Percentiles rank a stretch among this genome's conserved stretches.
Evolutionary conservation across 495 filamentous ascomycete genomes (phyloP).

Genomic region (Xylaria palmicola): DNA sequence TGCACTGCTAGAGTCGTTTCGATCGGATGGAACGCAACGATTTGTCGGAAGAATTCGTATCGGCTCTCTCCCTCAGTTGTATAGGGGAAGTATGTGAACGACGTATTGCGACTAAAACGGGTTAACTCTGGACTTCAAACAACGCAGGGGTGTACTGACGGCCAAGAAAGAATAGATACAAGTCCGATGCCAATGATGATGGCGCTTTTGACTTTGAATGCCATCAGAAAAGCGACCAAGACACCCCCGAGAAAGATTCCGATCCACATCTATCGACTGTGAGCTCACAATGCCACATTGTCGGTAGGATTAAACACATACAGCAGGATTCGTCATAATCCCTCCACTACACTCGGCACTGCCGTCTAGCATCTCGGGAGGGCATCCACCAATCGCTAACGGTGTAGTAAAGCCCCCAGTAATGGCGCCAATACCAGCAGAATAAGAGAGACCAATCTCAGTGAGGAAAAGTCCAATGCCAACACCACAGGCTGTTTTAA

Average conservation of each 20-base stretch:
- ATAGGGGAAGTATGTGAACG: constrained; percentile 77
- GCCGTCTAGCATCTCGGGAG: constrained; percentile 36
- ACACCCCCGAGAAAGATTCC: constrained; percentile 78
- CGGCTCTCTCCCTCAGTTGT: constrained; percentile 59
- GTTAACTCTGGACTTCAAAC: constrained; percentile 17
- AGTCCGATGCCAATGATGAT: constrained; percentile 80
- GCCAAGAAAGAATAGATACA: constrained; percentile 82
- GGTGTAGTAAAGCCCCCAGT: constrained; percentile 59
- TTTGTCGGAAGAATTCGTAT: constrained; percentile 77
- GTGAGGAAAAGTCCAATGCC: constrained; percentile 81
- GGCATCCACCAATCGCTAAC: constrained; percentile 68
- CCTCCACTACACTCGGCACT: constrained; percentile 41
- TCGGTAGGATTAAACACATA: constrained; percentile 18
- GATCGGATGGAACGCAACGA: constrained; percentile 77
- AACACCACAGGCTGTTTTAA: constrained; percentile 77
- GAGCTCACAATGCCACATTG: constrained; percentile 7
- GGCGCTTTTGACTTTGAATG: constrained; percentile 75
- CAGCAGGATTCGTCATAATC: constrained; percentile 69
- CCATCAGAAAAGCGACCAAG: constrained; percentile 73
- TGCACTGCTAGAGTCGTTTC: constrained; percentile 60
- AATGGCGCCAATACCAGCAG: constrained; percentile 73
- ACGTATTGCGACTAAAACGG: constrained; percentile 54
- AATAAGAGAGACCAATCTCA: constrained; percentile 72
- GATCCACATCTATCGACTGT: constrained; percentile 61
- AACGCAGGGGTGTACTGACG: constrained; percentile 39